Evolutionary conservation across 306 rosid genomes (phyloP).

Genomic region (Chamaecrista fasciculata): DNA sequence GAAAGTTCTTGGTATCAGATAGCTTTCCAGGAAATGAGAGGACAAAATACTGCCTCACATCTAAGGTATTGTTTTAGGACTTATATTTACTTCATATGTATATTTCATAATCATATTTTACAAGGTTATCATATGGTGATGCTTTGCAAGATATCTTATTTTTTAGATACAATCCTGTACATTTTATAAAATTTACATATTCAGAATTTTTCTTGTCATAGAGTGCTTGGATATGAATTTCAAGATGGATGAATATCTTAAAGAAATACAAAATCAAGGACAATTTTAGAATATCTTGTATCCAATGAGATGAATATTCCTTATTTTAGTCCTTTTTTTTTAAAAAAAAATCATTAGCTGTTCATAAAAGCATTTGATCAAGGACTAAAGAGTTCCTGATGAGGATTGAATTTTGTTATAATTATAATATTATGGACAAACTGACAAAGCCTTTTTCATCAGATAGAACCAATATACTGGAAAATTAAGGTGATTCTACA

Average conservation of each 20-base stretch:
- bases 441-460: too few relatives aligned
- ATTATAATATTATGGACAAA: not conserved
- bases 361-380: not conserved
- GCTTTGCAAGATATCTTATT: not conserved
- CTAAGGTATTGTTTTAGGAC: slow-evolving; percentile 60
- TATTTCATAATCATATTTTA: not conserved
- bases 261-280: not conserved
- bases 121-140: not conserved
- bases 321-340: too few relatives aligned
- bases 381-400: not conserved
- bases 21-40: slow-evolving; percentile 98
- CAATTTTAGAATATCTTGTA: not conserved
- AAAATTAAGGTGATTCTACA: too few relatives aligned
- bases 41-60: slow-evolving; percentile 91
- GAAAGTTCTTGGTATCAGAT: slow-evolving; percentile 92
- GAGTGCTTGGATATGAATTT: not conserved
- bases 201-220: not conserved
- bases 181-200: not conserved
- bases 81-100: not conserved
- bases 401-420: not conserved
- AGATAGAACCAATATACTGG: too few relatives aligned
- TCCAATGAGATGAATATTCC: too few relatives aligned
- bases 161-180: not conserved
- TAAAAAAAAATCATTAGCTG: too few relatives aligned
- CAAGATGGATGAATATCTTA: not conserved